Percentiles rank a stretch among this genome's conserved stretches.
These are phyloP conservation scores for Annulohypoxylon nitens DNA, from an alignment of 495 filamentous ascomycete species.

Conservation along the genomic window DNA sequence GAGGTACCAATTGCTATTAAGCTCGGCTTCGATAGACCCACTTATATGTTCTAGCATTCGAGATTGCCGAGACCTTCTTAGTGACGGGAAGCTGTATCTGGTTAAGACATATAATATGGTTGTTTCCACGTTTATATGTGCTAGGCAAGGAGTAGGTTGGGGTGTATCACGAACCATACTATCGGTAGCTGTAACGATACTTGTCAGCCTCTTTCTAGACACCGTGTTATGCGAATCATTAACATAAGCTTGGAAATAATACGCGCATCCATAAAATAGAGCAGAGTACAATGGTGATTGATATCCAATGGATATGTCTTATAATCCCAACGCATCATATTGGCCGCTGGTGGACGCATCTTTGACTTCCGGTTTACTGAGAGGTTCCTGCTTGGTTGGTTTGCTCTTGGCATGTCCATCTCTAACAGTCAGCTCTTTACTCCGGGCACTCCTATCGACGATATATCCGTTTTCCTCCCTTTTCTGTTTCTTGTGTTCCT, in stretches of 20 bases:
- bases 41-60: not conserved
- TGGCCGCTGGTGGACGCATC: conserved; percentile 23
- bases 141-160: not conserved
- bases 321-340: conserved; percentile 48
- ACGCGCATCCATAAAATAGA: not conserved
- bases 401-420: conserved; percentile 16
- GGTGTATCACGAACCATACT: not conserved
- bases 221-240: not conserved
- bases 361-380: not conserved
- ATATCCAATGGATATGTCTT: conserved; percentile 1
- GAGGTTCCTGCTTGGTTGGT: conserved; percentile 19
- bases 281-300: not conserved
- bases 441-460: not conserved
- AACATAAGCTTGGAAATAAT: not conserved
- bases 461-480: conserved; percentile 48
- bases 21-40: conserved; percentile 6
- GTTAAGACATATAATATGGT: not conserved
- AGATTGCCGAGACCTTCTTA: conserved; percentile 4
- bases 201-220: not conserved
- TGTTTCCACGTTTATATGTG: not conserved
- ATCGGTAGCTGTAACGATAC: not conserved
- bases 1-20: not conserved
- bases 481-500: conserved; percentile 58
- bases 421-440: conserved; percentile 1
- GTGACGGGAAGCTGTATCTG: not conserved